Evolutionary conservation across 2,329 filamentous ascomycete genomes (phyloP).

Genomic region (Calonectria pseudoturangicola): DNA sequence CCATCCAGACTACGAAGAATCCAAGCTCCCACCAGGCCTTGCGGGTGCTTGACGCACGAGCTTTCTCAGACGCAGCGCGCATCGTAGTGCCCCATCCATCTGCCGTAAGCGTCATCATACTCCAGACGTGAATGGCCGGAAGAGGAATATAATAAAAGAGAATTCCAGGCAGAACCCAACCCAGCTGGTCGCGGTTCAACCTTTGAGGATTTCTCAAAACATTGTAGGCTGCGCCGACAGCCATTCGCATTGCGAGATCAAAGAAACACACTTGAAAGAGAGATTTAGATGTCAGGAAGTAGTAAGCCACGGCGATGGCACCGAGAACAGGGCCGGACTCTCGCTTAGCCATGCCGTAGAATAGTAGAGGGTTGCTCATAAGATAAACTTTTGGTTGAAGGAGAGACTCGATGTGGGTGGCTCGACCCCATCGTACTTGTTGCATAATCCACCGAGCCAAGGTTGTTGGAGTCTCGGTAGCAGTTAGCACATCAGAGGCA

Average conservation of each 20-base stretch:
- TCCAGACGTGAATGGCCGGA: constrained; percentile 53
- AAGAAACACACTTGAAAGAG: constrained; percentile 45
- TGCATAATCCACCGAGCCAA: constrained; percentile 52
- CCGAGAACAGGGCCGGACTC: constrained; percentile 48
- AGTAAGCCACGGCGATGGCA: constrained; percentile 42
- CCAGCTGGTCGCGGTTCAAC: constrained; percentile 39
- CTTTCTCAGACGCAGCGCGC: constrained; percentile 46
- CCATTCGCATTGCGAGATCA: constrained; percentile 45
- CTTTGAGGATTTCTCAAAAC: constrained; percentile 51
- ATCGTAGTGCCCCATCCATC: constrained; percentile 55
- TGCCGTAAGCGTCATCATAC: constrained; percentile 50
- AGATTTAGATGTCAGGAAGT: constrained; percentile 47
- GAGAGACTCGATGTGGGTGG: constrained; percentile 53
- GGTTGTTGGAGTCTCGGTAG: constrained; percentile 52
- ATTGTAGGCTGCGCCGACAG: constrained; percentile 46
- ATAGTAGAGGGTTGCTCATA: constrained; percentile 52
- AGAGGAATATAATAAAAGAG: constrained; percentile 52
- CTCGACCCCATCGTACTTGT: constrained; percentile 52
- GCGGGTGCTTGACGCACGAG: constrained; percentile 42
- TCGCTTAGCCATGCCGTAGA: constrained; percentile 52
- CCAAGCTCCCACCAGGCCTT: constrained; percentile 52
- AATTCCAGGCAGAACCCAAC: constrained; percentile 51
- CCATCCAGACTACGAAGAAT: constrained; percentile 53
- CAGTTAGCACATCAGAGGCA: constrained; percentile 52
- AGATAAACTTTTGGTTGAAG: constrained; percentile 51